phyloP scores from a whole-genome alignment of 208 protist species.

The Wallacemonas sp. region DNA sequence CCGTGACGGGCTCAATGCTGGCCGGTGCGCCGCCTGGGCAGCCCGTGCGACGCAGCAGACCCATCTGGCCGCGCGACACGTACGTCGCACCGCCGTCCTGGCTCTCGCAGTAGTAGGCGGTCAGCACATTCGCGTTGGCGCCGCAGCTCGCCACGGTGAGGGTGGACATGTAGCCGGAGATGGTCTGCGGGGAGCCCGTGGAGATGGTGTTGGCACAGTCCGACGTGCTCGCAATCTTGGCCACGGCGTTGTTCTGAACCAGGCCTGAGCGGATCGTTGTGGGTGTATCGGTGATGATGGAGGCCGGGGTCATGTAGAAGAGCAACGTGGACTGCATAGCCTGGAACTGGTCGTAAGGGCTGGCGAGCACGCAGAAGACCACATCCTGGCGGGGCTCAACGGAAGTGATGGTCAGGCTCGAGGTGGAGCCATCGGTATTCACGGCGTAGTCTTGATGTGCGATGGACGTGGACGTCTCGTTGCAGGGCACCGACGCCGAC shows the following conservation, averaged over 20 bases:
- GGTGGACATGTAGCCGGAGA: constrained; percentile 25
- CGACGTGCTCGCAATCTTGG: constrained; percentile 31
- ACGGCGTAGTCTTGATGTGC: constrained; percentile 5
- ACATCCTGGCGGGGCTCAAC: constrained; percentile 17
- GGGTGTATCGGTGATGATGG: constrained; percentile 38
- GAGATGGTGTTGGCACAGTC: constrained; percentile 37
- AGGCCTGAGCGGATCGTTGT: constrained; percentile 38
- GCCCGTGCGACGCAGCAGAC: constrained; percentile 34
- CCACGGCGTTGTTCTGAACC: constrained; percentile 19
- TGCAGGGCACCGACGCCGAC: constrained; percentile 22
- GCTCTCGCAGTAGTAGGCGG: constrained; percentile 70
- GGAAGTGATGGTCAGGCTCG: constrained; percentile 25
- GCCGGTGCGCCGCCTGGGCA: constrained; percentile 31
- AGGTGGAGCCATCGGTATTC: constrained; percentile 9
- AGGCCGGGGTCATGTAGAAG: constrained; percentile 60
- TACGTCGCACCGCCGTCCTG: constrained; percentile 27
- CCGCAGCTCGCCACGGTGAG: constrained; percentile 40
- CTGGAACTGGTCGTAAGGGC: constrained; percentile 23
- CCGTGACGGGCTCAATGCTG: constrained; percentile 34
- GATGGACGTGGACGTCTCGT: not conserved
- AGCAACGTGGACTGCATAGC: constrained; percentile 27
- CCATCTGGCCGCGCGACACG: constrained; percentile 40
- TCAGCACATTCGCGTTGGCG: constrained; percentile 20
- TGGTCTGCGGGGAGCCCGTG: constrained; percentile 18
- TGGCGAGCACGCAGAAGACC: constrained; percentile 29